Evolutionary conservation across 805 yeast species (phyloP), one percentile per base, ranked within the genome.

Genomic region (Pichia ethanolica): DNA sequence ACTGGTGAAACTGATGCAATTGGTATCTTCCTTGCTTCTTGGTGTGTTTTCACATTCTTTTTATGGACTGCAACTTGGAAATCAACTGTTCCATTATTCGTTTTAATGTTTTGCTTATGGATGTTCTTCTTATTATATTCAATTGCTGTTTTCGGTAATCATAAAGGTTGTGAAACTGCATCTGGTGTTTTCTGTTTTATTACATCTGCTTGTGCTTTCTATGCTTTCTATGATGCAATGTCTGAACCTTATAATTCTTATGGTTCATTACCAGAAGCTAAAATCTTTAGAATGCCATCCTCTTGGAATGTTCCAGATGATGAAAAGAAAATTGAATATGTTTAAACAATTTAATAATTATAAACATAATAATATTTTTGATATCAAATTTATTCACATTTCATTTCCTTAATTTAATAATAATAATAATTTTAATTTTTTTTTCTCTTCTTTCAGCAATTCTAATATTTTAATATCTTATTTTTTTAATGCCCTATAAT

Each of bases 11-110:
- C 56, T 38, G 69, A 71, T 49, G 79, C 78, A 13, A 54, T 71
- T 39, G 81, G 78, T 11, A 63, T 74, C 50, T 74, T 62, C 63
- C 60, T 74, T 14, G 53, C 74, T 3, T 76, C 73, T 2, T 76
- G 79, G 79, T 66, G 70, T 27, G 68, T 77, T 11, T 75, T 73
- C 59, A 67, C 75, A 25, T 69, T 71, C 47, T 52, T 74, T 53
- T 63, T 73, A 59, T 65, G 76, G 67, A 46, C 67, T 38, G 64
- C 67, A 35, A 72, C 78, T 3, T 60, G 71, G 51, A 77, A 74
- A 54, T 68, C 78, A 5, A 73, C 78, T 5, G 50, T 69, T 7
- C 65, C 70, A 41, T 61, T 74, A 46, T 62, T 66, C 48, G 57
- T 53, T 8, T 64, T 72, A 37, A 70, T 72, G 54, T 57, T 69